Evolutionary conservation across 75 land plant species (phyloP).

Genomic region (Pseudotsuga menziesii): DNA sequence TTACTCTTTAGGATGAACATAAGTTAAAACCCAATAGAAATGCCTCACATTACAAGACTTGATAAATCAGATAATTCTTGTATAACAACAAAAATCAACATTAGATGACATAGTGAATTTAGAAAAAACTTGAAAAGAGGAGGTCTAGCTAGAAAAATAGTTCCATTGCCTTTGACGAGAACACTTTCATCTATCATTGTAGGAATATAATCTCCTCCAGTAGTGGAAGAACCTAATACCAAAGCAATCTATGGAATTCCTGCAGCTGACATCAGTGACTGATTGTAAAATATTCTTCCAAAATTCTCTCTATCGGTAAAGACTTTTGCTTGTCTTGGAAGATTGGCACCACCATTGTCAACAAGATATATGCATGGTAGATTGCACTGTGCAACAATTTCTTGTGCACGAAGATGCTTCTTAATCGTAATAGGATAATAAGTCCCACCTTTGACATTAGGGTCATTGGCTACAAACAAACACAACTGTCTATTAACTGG

Average conservation of each 20-base stretch:
- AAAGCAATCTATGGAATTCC: slow-evolving; percentile 96
- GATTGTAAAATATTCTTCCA: slow-evolving; percentile 97
- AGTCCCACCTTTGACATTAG: slow-evolving; percentile 98
- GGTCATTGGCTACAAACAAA: slow-evolving; percentile 97
- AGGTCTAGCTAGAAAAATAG: slow-evolving; percentile 98
- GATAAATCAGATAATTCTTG: background rate
- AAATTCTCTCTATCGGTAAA: slow-evolving; percentile 96
- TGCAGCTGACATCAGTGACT: slow-evolving; percentile 85
- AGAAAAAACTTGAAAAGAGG: slow-evolving; percentile 93
- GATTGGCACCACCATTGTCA: slow-evolving; percentile 98
- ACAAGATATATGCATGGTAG: slow-evolving; percentile 94
- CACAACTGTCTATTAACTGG: slow-evolving; percentile 80
- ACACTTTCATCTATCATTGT: slow-evolving; percentile 99
- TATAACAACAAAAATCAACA: background rate
- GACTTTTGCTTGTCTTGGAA: slow-evolving; percentile 96
- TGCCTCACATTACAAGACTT: background rate
- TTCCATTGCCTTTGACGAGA: slow-evolving; percentile 97
- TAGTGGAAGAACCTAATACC: slow-evolving; percentile 96
- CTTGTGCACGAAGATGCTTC: slow-evolving; percentile 97
- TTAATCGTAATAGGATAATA: slow-evolving; percentile 98
- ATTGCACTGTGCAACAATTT: slow-evolving; percentile 84
- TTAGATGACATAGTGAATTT: background rate
- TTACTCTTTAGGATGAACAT: slow-evolving; percentile 1
- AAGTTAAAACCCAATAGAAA: slow-evolving; percentile 7
- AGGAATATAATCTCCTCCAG: slow-evolving; percentile 99